phyloP scores from a whole-genome alignment of 495 filamentous ascomycete species.

The Poronia punctata region DNA sequence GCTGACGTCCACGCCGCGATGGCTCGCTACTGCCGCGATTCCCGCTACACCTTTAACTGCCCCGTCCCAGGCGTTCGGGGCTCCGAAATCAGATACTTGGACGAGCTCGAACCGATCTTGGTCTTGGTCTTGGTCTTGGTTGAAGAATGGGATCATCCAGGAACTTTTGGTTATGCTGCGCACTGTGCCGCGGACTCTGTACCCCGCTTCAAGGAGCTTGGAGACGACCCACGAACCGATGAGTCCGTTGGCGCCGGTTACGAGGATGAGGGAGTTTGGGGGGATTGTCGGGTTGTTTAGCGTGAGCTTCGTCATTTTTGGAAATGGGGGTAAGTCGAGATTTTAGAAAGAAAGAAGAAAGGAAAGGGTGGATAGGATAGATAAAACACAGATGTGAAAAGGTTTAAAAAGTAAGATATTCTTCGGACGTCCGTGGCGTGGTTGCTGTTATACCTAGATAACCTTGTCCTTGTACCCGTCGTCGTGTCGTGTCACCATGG shows the following conservation, averaged over 20 bases:
- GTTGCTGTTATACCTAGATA: no score
- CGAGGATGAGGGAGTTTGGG: slow-evolving; percentile 27
- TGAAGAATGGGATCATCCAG: slow-evolving; percentile 37
- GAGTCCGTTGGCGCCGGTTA: slow-evolving; percentile 53
- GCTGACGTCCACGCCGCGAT: not conserved
- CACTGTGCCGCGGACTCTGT: slow-evolving; percentile 46
- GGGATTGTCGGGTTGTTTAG: slow-evolving; percentile 15
- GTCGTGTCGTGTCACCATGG: no score
- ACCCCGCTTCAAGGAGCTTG: slow-evolving; percentile 42
- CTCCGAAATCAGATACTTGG: slow-evolving; percentile 31
- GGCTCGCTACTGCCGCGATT: slow-evolving; percentile 10
- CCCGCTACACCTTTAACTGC: slow-evolving; percentile 29
- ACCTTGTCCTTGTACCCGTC: no score
- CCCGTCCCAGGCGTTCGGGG: slow-evolving; percentile 29
- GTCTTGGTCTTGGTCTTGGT: slow-evolving; percentile 33
- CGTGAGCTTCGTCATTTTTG: slow-evolving; percentile 5
- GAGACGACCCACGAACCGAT: slow-evolving; percentile 47
- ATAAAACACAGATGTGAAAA: no score
- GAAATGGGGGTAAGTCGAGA: no score
- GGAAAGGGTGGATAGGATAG: no score
- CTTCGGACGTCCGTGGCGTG: no score
- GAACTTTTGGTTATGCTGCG: slow-evolving; percentile 31
- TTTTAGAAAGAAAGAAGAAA: no score
- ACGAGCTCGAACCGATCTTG: slow-evolving; percentile 28
- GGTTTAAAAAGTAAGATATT: no score